Evolutionary conservation across 2,329 filamentous ascomycete species (phyloP), one percentile per base, ranked within the genome.

Genomic region (Colletotrichum trifolii): DNA sequence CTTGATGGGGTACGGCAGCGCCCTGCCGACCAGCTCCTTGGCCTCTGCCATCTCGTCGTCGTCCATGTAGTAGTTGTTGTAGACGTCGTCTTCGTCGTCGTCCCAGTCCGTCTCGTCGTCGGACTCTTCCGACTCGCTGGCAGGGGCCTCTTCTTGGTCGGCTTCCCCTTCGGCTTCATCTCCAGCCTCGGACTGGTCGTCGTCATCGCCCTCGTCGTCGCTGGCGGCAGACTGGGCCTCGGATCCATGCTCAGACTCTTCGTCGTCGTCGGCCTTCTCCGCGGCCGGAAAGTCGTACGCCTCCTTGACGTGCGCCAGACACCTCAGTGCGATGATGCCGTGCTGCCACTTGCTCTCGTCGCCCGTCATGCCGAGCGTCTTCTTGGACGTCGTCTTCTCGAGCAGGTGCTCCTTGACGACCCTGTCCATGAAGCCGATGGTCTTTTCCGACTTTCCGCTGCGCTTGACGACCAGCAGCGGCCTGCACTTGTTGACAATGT

Each of bases 281-380:
- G 35, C 38, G 3, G 45, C 12, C 12, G 71, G 70, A 17, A 74
- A 77, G 49, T 73, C 69, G 10, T 79, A 76, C 1, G 46, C 59
- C 4, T 78, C 75, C 42, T 76, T 74, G 8, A 81, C 54, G 36
- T 81, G 77, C 2, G 74, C 72, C 56, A 81, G 78, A 0, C 75
- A 75, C 9, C 79, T 71, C 5, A 79, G 70, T 2, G 76, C 75
- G 4, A 81, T 68, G 2, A 81, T 74, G 2, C 79, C 79, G n/a
- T 81, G 78, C 43, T 81, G 79, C 68, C 77, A 74, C 54, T 76
- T 79, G 12, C 74, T 76, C 11, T 77, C 79, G 43, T 81, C 77
- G 0, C 71, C 65, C 1, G 77, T 77, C 45, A 81, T 71, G 0
- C 75, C 74, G 2, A 81, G 71, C 5, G 74, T 69, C 47, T 67